These are phyloP conservation scores for Blastobotrys persicus DNA, from an alignment of 1,139 yeast genomes.

Conservation along the genomic window DNA sequence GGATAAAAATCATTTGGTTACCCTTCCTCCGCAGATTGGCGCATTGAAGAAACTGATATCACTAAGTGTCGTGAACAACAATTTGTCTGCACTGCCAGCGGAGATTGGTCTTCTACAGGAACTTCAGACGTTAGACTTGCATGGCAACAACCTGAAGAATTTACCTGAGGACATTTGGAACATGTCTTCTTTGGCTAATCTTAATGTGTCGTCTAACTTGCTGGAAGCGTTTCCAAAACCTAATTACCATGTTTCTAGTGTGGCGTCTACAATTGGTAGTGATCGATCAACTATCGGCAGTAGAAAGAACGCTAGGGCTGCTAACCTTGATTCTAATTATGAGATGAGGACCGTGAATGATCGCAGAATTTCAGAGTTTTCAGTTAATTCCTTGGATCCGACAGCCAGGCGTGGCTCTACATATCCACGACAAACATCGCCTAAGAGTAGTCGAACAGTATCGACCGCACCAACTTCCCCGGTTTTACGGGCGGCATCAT, in stretches of 20 bases:
- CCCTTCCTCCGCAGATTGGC: constrained; percentile 70
- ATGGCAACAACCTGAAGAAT: constrained; percentile 74
- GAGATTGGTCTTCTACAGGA: constrained; percentile 60
- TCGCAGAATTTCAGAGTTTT: constrained; percentile 26
- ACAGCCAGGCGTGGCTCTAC: constrained; percentile 6
- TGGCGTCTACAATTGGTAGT: constrained; percentile 14
- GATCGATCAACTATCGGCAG: neutral
- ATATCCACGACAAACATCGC: constrained; percentile 4
- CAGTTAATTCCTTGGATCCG: constrained; percentile 28
- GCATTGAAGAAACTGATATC: constrained; percentile 56
- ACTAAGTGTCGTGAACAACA: constrained; percentile 72
- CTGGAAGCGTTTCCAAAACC: constrained; percentile 62
- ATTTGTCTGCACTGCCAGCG: constrained; percentile 68
- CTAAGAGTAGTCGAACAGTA: constrained; percentile 5
- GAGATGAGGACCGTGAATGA: constrained; percentile 19
- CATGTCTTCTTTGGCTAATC: constrained; percentile 52
- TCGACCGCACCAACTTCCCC: constrained; percentile 5
- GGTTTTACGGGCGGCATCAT: neutral
- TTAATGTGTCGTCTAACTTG: constrained; percentile 81
- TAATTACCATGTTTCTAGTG: constrained; percentile 23
- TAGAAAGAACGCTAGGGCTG: constrained; percentile 8
- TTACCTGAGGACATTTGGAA: constrained; percentile 71
- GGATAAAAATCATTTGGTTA: constrained; percentile 79
- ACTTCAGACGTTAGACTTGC: constrained; percentile 73
- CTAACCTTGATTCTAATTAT: constrained; percentile 22